Evolutionary conservation across 176 grass and related monocot species (phyloP).

Genomic region (Juncus effusus): DNA sequence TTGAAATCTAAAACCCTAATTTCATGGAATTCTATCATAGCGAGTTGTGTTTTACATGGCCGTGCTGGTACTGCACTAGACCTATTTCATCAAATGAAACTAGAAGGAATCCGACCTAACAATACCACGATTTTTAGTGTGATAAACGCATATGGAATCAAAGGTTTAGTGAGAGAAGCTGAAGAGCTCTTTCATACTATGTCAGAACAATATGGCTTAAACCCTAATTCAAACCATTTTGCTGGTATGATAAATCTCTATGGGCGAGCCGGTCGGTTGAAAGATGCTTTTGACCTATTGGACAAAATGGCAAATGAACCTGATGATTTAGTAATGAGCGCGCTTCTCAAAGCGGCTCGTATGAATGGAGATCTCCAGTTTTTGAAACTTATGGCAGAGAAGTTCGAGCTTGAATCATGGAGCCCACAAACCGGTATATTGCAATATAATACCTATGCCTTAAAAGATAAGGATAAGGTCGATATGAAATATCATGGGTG

Average conservation of each 20-base stretch:
- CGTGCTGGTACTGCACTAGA: slow-evolving; percentile 10
- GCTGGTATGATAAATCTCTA: slow-evolving; percentile 40
- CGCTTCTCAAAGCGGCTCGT: slow-evolving; percentile 31
- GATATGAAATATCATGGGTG: slow-evolving; percentile 8
- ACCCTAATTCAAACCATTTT: slow-evolving; percentile 31
- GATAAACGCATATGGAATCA: slow-evolving; percentile 29
- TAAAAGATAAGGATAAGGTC: slow-evolving; percentile 7
- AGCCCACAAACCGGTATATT: slow-evolving; percentile 14
- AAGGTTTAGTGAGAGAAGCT: slow-evolving; percentile 34
- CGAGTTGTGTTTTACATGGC: slow-evolving; percentile 30
- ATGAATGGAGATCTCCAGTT: slow-evolving; percentile 31
- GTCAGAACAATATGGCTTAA: slow-evolving; percentile 24
- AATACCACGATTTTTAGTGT: slow-evolving; percentile 24
- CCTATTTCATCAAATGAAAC: slow-evolving; percentile 34
- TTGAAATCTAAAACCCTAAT: slow-evolving; percentile 21
- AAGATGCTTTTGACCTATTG: slow-evolving; percentile 29
- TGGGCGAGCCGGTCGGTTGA: slow-evolving; percentile 25
- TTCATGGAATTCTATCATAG: slow-evolving; percentile 40
- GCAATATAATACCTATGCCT: slow-evolving; percentile 30
- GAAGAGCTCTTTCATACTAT: slow-evolving; percentile 28
- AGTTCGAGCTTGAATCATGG: slow-evolving; percentile 30
- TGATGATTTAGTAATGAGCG: slow-evolving; percentile 26
- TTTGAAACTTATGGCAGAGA: slow-evolving; percentile 20
- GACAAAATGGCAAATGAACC: slow-evolving; percentile 29
- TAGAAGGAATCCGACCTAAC: slow-evolving; percentile 21